Evolutionary conservation across 2,329 filamentous ascomycete genomes (phyloP).

Genomic region (Colletotrichum chrysophilum): DNA sequence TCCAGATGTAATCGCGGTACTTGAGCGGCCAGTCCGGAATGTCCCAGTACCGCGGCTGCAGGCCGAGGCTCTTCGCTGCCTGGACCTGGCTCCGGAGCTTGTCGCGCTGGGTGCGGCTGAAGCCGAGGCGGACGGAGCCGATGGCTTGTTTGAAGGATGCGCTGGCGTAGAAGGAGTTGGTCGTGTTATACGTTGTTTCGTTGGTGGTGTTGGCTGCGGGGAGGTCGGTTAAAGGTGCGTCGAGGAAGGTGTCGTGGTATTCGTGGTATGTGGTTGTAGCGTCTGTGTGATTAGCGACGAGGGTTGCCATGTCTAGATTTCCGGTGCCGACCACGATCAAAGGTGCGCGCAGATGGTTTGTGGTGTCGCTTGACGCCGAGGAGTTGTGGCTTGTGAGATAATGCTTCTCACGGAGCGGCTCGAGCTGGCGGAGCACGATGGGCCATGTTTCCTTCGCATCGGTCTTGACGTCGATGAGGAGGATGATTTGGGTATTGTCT

Average conservation of each 20-base stretch:
- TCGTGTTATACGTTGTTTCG: not conserved
- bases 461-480: conserved; percentile 75
- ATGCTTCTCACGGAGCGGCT: not conserved
- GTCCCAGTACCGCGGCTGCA: conserved; percentile 66
- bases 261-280: not conserved
- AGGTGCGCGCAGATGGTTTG: not conserved
- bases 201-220: not conserved
- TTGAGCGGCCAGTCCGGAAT: conserved; percentile 60
- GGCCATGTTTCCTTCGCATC: conserved; percentile 55
- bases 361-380: not conserved
- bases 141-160: conserved; percentile 59
- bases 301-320: not conserved
- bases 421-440: not conserved
- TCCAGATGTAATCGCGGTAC: conserved; percentile 61
- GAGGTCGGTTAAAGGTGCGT: not conserved
- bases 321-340: not conserved
- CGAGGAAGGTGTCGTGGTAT: not conserved
- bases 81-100: conserved; percentile 49
- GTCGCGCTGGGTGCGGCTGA: conserved; percentile 50
- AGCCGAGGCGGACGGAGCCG: conserved; percentile 51
- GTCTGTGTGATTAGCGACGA: not conserved
- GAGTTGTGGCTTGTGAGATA: not conserved
- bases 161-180: conserved; percentile 64
- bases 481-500: conserved; percentile 43
- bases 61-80: conserved; percentile 54